These are phyloP conservation scores for Aphanomyces invadans DNA, from an alignment of 352 stramenopile genomes.

Conservation along the genomic window DNA sequence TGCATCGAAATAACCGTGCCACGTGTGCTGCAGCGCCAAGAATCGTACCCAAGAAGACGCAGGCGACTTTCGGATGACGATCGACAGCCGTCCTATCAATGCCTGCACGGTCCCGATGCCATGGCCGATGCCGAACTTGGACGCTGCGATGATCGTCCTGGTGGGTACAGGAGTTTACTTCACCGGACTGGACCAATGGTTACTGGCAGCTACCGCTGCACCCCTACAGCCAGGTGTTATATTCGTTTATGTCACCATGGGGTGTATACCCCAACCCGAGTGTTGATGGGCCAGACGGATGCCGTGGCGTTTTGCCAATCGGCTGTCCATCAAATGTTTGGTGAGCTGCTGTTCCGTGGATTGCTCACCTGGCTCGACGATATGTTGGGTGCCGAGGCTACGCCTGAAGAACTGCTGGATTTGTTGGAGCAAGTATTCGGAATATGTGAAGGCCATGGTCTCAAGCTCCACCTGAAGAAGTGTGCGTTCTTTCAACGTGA, in stretches of 20 bases:
- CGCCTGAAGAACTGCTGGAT: conserved; percentile 19
- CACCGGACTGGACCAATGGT: conserved; percentile 27
- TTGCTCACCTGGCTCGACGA: conserved; percentile 32
- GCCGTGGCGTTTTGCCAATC: conserved; percentile 5
- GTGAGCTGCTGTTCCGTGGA: conserved; percentile 15
- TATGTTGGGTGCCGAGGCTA: conserved; percentile 25
- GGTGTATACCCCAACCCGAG: conserved; percentile 26
- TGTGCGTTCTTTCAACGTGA: conserved; percentile 18
- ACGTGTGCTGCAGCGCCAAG: too few relatives aligned
- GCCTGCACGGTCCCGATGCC: conserved; percentile 2
- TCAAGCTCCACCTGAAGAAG: conserved; percentile 35
- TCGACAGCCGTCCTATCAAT: conserved; percentile 7
- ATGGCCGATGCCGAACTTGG: conserved; percentile 6
- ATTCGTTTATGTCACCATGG: conserved; percentile 29
- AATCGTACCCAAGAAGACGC: conserved; percentile 9
- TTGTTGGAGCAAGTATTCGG: conserved; percentile 24
- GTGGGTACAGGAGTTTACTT: conserved; percentile 27
- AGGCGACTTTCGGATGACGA: conserved; percentile 15
- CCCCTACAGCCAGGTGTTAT: conserved; percentile 24
- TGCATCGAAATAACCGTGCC: conserved; percentile 11
- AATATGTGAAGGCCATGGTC: conserved; percentile 25
- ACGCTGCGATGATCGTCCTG: conserved; percentile 18
- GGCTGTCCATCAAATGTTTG: conserved; percentile 27
- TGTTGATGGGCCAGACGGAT: too few relatives aligned
- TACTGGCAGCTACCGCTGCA: conserved; percentile 31